Conservation (phyloP, 1,284 basidiomycete genomes). For the Leccinum griseonigrum region DNA sequence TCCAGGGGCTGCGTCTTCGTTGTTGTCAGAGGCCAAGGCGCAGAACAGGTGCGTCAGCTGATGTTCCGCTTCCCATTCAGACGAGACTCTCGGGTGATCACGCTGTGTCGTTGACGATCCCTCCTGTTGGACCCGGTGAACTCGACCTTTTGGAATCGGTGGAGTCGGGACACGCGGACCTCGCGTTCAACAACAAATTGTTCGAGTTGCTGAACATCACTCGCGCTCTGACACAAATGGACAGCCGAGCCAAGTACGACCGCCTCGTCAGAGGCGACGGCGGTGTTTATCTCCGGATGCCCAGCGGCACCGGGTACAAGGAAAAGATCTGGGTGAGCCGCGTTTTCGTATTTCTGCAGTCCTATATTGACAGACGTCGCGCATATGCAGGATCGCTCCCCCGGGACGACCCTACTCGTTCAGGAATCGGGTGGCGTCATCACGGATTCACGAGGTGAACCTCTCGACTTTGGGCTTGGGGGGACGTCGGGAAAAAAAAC, state of each 20-base stretch:
- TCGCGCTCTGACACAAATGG: constrained; percentile 80
- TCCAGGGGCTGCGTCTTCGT: constrained; percentile 81
- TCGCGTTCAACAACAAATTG: constrained; percentile 80
- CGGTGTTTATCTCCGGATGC: too few relatives aligned
- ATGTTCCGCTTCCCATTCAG: constrained; percentile 24
- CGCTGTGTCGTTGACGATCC: constrained; percentile 48
- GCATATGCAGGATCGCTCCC: constrained; percentile 77
- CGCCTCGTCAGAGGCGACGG: constrained; percentile 73
- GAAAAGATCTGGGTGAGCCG: constrained; percentile 53
- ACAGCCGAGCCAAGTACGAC: constrained; percentile 96
- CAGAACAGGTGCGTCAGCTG: constrained; percentile 56
- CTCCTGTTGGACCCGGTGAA: constrained; percentile 41
- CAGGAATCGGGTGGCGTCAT: constrained; percentile 87
- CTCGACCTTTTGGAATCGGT: constrained; percentile 89
- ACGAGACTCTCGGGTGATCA: constrained; percentile 43
- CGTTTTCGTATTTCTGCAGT: too few relatives aligned
- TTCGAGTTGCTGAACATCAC: constrained; percentile 70
- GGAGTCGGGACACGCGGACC: constrained; percentile 90
- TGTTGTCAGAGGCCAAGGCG: constrained; percentile 80
- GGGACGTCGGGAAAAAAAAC: constrained; percentile 82
- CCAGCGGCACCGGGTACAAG: constrained; percentile 15
- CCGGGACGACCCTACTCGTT: constrained; percentile 37
- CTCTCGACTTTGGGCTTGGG: constrained; percentile 86
- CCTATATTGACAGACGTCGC: too few relatives aligned
- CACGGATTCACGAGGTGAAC: constrained; percentile 77